phyloP scores from a whole-genome alignment of 495 filamentous ascomycete species.

The Aspergillus cristatus region DNA sequence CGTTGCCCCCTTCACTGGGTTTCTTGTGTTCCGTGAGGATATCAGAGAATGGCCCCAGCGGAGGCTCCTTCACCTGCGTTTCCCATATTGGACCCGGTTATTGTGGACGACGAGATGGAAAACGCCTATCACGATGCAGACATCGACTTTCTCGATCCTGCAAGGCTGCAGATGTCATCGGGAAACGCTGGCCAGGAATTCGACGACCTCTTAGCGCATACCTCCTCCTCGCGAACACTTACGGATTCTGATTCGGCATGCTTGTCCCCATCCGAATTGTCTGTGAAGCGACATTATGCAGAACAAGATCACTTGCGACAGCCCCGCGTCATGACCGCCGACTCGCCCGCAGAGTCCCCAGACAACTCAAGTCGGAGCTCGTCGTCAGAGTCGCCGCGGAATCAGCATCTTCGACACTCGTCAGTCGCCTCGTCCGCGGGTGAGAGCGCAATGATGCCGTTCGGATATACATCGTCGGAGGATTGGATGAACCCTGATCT shows the following conservation, averaged over 20 bases:
- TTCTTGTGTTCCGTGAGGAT: constrained; percentile 3
- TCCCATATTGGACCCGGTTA: constrained; percentile 34
- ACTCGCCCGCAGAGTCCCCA: constrained; percentile 36
- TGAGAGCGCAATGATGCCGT: constrained; percentile 27
- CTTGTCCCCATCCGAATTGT: constrained; percentile 21
- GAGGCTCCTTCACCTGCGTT: constrained; percentile 35
- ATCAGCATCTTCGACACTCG: constrained; percentile 26
- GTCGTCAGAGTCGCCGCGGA: constrained; percentile 34
- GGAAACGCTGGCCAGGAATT: constrained; percentile 34
- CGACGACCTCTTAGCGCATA: constrained; percentile 33
- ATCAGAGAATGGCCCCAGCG: constrained; percentile 31
- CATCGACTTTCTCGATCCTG: constrained; percentile 35
- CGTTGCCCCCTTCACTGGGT: background rate
- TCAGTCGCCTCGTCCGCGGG: constrained; percentile 34
- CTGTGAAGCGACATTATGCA: constrained; percentile 22
- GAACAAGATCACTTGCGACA: constrained; percentile 29
- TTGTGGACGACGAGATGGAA: constrained; percentile 41
- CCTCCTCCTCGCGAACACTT: constrained; percentile 20
- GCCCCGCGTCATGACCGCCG: constrained; percentile 22
- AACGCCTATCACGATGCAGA: constrained; percentile 30
- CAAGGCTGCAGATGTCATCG: constrained; percentile 26
- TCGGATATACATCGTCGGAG: constrained; percentile 22
- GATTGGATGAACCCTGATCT: constrained; percentile 36
- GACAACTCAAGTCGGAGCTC: constrained; percentile 37
- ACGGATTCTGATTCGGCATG: constrained; percentile 21